phyloP scores from a whole-genome alignment of 345 rosid species.

The Linum trigynum region DNA sequence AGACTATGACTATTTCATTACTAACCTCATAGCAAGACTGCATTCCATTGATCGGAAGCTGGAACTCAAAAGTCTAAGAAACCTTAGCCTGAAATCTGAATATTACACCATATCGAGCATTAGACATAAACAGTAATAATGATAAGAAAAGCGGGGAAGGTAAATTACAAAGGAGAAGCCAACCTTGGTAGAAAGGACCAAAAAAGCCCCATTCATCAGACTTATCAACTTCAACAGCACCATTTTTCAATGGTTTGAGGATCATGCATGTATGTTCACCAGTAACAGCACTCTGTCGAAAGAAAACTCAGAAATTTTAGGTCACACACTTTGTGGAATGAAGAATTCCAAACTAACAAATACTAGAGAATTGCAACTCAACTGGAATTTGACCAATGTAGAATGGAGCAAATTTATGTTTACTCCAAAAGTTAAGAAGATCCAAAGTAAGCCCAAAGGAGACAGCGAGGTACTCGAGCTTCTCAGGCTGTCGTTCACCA shows the following conservation, averaged over 20 bases:
- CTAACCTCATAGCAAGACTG: conserved; percentile 90
- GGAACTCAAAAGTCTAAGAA: conserved; percentile 41
- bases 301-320: neutral
- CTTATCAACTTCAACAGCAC: conserved; percentile 46
- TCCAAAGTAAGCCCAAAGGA: conserved; percentile 97
- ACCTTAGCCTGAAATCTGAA: conserved; percentile 67
- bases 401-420: conserved; percentile 82
- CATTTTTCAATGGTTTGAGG: conserved; percentile 60
- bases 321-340: neutral
- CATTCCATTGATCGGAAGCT: conserved; percentile 67
- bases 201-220: conserved; percentile 83
- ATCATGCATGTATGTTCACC: conserved; percentile 96
- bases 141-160: conserved; percentile 1
- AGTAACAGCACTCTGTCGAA: conserved; percentile 65
- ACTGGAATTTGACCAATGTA: conserved; percentile 83
- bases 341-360: neutral
- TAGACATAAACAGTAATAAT: neutral
- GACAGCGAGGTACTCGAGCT: conserved; percentile 83
- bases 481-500: conserved; percentile 68
- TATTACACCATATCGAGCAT: conserved; percentile 13
- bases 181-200: conserved; percentile 83
- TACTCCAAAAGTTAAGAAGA: conserved; percentile 92
- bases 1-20: conserved; percentile 6
- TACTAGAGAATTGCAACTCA: conserved; percentile 28
- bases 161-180: conserved; percentile 11